Base-by-base conservation (phyloP, 768 basidiomycete genomes). In the Arthromyces matolae region DNA sequence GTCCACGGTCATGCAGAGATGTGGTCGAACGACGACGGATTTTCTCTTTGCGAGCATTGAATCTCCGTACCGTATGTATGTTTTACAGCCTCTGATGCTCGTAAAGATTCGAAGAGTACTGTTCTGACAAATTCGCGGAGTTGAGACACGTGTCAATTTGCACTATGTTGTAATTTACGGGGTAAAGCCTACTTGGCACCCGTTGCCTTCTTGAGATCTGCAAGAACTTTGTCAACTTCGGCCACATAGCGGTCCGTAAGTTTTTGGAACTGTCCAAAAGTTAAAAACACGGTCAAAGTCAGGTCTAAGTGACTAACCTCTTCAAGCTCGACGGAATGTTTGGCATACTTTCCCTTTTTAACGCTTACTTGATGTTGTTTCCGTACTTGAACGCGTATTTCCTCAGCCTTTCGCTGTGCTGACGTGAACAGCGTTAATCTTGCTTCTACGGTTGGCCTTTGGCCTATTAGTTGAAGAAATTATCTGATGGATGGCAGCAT, bases 371-470 rank as follows among this genome's bases (percentile, higher is more conserved):
- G 76, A 48, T 84, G 82, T n/a, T 78, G 75, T 53, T 84, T 83
- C 34, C 90, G 83, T 16, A 92, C 73, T 52, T 88, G 87, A 13
- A 82, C 75, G 8, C 87, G 84, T 2, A 81, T 74, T 10, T 89
- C 87, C 62, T 93, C 90, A 1, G 86, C 81, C 59, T 82, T 77
- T 20, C 80, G 79, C 29, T 76, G 72, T 0, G 84, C 81, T 8
- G 68, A 69, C 0, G 73, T 69, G 42, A 78, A 76, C 10, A 88
- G 64, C 1, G 76, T 74, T 18, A 70, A 71, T 12, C 85, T 78
- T 0, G 84, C 78, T 35, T 91, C 89, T 5, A 90, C 78, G 0
- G 90, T 93, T 0, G 88, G 86, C 53, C 89, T 93, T n/a, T n/a
- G n/a, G n/a, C n/a, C n/a, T n/a, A n/a, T n/a, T n/a, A n/a, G n/a